Base-by-base conservation (phyloP, 805 yeast species). In the Saccharomycopsis sp. region DNA sequence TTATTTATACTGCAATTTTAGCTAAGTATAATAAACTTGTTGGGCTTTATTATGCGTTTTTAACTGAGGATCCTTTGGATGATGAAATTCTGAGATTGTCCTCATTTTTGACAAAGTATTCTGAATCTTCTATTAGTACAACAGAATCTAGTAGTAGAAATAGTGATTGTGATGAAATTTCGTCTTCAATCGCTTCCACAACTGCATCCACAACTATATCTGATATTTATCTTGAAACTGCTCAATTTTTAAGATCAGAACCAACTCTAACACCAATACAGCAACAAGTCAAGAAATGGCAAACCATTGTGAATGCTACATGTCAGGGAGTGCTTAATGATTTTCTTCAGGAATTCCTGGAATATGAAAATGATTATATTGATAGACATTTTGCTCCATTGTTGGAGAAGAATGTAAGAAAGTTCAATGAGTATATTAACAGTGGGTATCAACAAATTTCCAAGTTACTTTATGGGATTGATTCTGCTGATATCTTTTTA, bases 401-500 rank as follows among this genome's bases (percentile, higher is more conserved):
- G n/a, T 29, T 51, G 20, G 23, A 36, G 24, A 8, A 13, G 13
- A 35, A 46, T 16, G 5, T 48, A 6, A 40, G 29, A 40, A 34
- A 35, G 13, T 44, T 49, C 13, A 45, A 46, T 28, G 34, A 39
- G 6, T 46, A 28, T 32, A 38, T 49, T n/a, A 51, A 44, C 29
- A 22, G 33, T 4, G 50, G 53, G 11, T 67, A 61, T 39, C 46
- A 52, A 21, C 48, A 49, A 2, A 49, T 67, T 24, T 59, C 60
- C 40, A 60, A 57, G 38, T 60, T 58, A 4, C 65, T 67, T n/a
- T 57, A 54, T 49, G 64, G 66, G 43, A 64, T 68, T 38, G 63
- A 67, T 40, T 65, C 71, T 14, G 61, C 61, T 3, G 52, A 59
- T 31, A 62, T 44, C 4, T 46, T 31, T 28, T 26, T 51, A 27